Percentiles rank a stretch among this genome's conserved stretches.
Conservation (phyloP, 768 basidiomycete genomes). For the Royoungia palumana region DNA sequence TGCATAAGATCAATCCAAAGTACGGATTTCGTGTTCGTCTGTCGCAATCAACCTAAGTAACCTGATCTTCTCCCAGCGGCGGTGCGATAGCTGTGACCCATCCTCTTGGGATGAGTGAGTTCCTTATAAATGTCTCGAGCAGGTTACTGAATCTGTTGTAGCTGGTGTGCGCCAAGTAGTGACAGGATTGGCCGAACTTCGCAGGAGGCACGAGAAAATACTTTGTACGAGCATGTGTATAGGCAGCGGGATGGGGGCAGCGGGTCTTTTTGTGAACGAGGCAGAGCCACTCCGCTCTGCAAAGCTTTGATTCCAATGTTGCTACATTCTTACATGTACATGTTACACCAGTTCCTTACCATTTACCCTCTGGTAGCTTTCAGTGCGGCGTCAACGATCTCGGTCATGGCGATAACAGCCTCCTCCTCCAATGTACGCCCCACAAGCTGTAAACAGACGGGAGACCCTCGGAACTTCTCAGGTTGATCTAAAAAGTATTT, state of each 20-base stretch:
- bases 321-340: no score
- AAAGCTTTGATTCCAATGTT: constrained; percentile 20
- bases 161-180: constrained; percentile 86
- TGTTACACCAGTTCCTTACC: no score
- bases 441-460: constrained; percentile 65
- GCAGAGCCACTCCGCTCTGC: constrained; percentile 22
- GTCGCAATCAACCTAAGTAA: not conserved
- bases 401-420: constrained; percentile 64
- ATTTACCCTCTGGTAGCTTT: constrained; percentile 20
- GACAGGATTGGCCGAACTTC: constrained; percentile 82
- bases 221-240: constrained; percentile 82
- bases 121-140: not conserved
- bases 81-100: constrained; percentile 84
- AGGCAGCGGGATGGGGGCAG: constrained; percentile 89
- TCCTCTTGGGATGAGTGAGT: constrained; percentile 80
- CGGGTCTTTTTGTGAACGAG: constrained; percentile 78
- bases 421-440: constrained; percentile 75
- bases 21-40: constrained; percentile 32
- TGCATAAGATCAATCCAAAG: constrained; percentile 86
- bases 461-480: constrained; percentile 50
- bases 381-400: constrained; percentile 58
- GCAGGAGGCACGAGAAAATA: constrained; percentile 60
- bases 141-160: constrained; percentile 27
- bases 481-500: constrained; percentile 49
- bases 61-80: constrained; percentile 46